A percentile compares a stretch with the other conserved stretches of the same genome.
Evolutionary conservation across 1,284 basidiomycete genomes (phyloP).

Genomic region (Athelia sp.): DNA sequence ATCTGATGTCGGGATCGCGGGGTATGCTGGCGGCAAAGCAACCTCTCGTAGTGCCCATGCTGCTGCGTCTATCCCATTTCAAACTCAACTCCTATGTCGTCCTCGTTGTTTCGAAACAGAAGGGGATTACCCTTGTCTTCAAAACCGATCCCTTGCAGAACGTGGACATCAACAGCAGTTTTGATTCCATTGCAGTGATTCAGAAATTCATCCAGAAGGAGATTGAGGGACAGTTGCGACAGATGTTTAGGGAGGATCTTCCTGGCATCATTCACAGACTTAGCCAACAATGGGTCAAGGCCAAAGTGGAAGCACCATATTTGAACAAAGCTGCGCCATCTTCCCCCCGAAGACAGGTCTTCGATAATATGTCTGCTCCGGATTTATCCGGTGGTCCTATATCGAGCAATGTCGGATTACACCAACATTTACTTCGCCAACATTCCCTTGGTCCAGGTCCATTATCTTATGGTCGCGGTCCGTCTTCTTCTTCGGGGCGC

Average conservation of each 20-base stretch:
- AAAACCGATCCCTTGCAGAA: conserved; percentile 99
- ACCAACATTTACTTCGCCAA: conserved; percentile 9
- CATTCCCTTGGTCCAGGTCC: conserved; percentile 13
- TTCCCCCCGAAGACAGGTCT: conserved; percentile 23
- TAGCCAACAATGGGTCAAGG: conserved; percentile 91
- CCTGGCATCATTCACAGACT: conserved; percentile 96
- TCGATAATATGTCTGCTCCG: conserved; percentile 26
- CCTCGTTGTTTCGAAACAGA: conserved; percentile 93
- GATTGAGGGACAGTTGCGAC: conserved; percentile 94
- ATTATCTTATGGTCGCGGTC: conserved; percentile 16
- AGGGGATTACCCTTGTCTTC: conserved; percentile 98
- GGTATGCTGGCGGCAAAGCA: conserved; percentile 91
- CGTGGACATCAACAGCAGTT: conserved; percentile 96
- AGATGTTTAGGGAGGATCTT: conserved; percentile 97
- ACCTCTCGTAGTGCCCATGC: conserved; percentile 96
- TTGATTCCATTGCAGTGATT: conserved; percentile 97
- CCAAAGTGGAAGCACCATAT: conserved; percentile 80
- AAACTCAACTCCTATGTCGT: conserved; percentile 95
- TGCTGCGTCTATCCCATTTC: conserved; percentile 92
- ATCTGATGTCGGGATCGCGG: conserved; percentile 66
- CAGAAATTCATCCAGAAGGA: conserved; percentile 95
- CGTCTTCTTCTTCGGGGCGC: conserved; percentile 14
- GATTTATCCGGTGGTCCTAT: conserved; percentile 20
- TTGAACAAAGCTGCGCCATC: conserved; percentile 40
- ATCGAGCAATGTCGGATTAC: conserved; percentile 4